Evolutionary conservation across 306 rosid genomes (phyloP).

Genomic region (Citrullus amarus): DNA sequence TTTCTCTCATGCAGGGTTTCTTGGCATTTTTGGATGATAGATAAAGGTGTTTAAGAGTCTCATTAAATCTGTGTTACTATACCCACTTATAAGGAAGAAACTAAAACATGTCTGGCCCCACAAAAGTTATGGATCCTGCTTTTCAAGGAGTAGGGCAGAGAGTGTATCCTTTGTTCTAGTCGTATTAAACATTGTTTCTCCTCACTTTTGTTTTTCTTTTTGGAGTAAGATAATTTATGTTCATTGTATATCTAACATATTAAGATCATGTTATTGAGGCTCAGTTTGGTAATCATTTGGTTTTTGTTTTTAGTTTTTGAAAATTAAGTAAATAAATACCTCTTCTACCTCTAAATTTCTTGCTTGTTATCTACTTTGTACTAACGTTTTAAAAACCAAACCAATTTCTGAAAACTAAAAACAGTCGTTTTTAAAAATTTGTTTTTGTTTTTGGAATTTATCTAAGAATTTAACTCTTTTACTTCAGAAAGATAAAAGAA

Average conservation of each 20-base stretch:
- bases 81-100: not conserved
- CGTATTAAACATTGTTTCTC: conserved; percentile 8
- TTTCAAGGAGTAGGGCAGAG: conserved; percentile 96
- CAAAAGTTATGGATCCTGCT: conserved; percentile 84
- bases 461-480: too few relatives aligned
- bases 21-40: not conserved
- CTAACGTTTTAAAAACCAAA: too few relatives aligned
- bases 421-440: too few relatives aligned
- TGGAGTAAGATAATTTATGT: not conserved
- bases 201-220: not conserved
- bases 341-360: too few relatives aligned
- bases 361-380: too few relatives aligned
- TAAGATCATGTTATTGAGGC: not conserved
- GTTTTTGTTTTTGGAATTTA: too few relatives aligned
- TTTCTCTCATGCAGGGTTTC: conserved; percentile 2
- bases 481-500: too few relatives aligned
- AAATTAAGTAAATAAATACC: too few relatives aligned
- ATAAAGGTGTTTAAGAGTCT: not conserved
- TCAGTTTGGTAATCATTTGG: too few relatives aligned
- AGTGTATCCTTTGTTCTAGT: conserved; percentile 57
- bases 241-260: not conserved
- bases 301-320: too few relatives aligned
- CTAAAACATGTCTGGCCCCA: conserved; percentile 37
- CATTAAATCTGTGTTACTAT: not conserved
- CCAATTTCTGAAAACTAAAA: too few relatives aligned